Percentiles rank a stretch among this genome's conserved stretches.
phyloP scores from a whole-genome alignment of 257 asterid genomes.

The Leonotis leonurus region DNA sequence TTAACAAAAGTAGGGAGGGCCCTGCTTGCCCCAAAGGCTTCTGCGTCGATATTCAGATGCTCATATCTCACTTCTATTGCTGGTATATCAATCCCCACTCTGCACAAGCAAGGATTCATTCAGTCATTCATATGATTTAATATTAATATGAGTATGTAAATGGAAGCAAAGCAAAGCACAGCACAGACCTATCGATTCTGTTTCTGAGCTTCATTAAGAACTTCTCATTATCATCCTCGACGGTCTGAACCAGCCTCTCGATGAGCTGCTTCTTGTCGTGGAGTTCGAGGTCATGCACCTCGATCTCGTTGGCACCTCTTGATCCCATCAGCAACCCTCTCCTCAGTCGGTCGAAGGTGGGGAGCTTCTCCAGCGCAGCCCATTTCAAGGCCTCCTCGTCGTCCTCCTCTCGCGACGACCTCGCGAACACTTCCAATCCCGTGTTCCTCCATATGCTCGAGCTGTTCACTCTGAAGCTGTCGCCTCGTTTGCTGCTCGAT shows the following conservation, averaged over 20 bases:
- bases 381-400: constrained; percentile 67
- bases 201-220: constrained; percentile 43
- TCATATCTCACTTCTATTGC: constrained; percentile 42
- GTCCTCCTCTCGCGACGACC: constrained; percentile 48
- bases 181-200: constrained; percentile 39
- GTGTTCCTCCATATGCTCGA: constrained; percentile 41
- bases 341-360: constrained; percentile 52
- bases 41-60: constrained; percentile 35
- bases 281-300: constrained; percentile 36
- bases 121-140: neutral
- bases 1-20: constrained; percentile 37
- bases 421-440: constrained; percentile 27
- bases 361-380: constrained; percentile 65
- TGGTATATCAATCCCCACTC: constrained; percentile 50
- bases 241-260: constrained; percentile 41
- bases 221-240: constrained; percentile 55
- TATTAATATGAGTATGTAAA: too few relatives aligned
- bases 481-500: constrained; percentile 19
- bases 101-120: neutral
- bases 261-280: constrained; percentile 35
- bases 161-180: neutral
- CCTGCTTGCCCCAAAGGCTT: constrained; percentile 32
- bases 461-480: constrained; percentile 31
- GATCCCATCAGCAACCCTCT: constrained; percentile 51
- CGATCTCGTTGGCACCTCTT: constrained; percentile 37